These are phyloP conservation scores for Penicillium taxi DNA, from an alignment of 495 filamentous ascomycete genomes.

Conservation along the genomic window DNA sequence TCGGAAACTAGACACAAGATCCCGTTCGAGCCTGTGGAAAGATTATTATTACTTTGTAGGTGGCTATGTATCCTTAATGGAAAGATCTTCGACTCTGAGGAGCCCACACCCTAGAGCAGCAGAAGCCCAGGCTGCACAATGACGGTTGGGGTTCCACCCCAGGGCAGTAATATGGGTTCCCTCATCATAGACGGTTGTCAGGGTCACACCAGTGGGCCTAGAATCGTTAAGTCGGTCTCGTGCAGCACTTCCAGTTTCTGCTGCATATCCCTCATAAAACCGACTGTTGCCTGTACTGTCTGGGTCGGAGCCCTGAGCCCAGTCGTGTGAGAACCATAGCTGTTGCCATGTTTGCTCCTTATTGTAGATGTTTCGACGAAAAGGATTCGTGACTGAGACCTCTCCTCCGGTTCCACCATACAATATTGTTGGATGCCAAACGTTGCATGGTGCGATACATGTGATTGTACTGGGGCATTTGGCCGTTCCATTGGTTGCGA, in stretches of 20 bases:
- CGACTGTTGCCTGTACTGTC: slow-evolving; percentile 39
- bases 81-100: slow-evolving; percentile 61
- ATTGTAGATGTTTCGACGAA: slow-evolving; percentile 44
- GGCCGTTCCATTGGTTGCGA: slow-evolving; percentile 36
- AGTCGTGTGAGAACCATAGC: slow-evolving; percentile 57
- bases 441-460: slow-evolving; percentile 34
- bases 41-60: too few species aligned
- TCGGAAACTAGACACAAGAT: neutral
- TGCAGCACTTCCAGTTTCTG: slow-evolving; percentile 33
- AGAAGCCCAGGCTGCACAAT: slow-evolving; percentile 56
- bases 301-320: slow-evolving; percentile 29
- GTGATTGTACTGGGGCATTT: slow-evolving; percentile 31
- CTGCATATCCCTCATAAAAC: slow-evolving; percentile 52
- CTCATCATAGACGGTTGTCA: slow-evolving; percentile 52
- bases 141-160: slow-evolving; percentile 60
- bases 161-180: slow-evolving; percentile 46
- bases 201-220: slow-evolving; percentile 27
- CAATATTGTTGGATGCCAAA: slow-evolving; percentile 47
- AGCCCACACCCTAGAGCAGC: slow-evolving; percentile 56
- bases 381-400: slow-evolving; percentile 48
- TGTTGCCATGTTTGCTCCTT: slow-evolving; percentile 51
- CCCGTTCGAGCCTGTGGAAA: too few species aligned
- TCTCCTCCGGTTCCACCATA: slow-evolving; percentile 51
- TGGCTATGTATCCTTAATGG: too few species aligned
- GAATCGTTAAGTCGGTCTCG: slow-evolving; percentile 25